Percentiles rank a stretch among this genome's conserved stretches.
phyloP scores from a whole-genome alignment of 257 asterid genomes.

The Solanum corneliomulleri region DNA sequence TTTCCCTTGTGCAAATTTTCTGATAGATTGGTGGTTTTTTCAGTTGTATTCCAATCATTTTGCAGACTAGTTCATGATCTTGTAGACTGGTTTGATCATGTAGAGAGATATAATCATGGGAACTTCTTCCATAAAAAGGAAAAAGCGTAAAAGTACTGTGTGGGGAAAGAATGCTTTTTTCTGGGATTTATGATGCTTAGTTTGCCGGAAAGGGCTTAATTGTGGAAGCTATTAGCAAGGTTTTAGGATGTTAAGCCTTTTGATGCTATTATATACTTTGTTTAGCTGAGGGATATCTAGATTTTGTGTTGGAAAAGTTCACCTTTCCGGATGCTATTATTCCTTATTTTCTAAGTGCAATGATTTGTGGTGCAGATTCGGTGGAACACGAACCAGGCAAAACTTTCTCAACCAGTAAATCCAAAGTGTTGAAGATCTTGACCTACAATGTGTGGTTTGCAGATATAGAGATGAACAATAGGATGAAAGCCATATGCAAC shows the following conservation, averaged over 20 bases:
- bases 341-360: neutral
- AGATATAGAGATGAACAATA: constrained; percentile 58
- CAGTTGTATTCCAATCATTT: neutral
- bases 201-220: neutral
- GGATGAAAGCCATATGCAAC: constrained; percentile 73
- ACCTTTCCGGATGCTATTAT: neutral
- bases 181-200: neutral
- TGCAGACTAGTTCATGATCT: neutral
- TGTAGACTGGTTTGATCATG: neutral
- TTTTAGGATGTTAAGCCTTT: neutral
- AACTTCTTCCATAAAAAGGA: neutral
- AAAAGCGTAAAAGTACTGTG: neutral
- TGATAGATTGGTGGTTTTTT: neutral
- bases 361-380: neutral
- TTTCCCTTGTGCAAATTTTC: neutral
- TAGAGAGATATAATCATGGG: neutral
- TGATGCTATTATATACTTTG: neutral
- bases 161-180: neutral
- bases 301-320: neutral
- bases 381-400: constrained; percentile 19
- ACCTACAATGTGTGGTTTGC: constrained; percentile 93
- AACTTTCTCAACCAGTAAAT: constrained; percentile 7
- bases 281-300: neutral
- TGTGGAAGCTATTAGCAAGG: neutral
- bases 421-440: constrained; percentile 54